Evolutionary conservation across 352 stramenopile genomes (phyloP).

Genomic region (Pythium dissotocum): DNA sequence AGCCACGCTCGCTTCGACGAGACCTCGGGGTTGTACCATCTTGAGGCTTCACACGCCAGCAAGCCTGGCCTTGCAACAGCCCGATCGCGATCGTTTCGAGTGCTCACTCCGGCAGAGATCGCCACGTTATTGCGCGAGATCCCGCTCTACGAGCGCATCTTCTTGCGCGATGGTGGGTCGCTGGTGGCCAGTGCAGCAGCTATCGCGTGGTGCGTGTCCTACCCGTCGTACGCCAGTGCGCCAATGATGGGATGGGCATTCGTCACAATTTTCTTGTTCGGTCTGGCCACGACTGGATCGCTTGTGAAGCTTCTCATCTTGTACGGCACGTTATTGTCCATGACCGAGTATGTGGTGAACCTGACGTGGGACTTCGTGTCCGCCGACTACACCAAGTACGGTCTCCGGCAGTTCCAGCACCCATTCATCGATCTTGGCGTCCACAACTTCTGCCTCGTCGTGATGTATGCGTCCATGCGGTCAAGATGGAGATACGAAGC

Average conservation of each 20-base stretch:
- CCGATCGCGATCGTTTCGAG: neutral
- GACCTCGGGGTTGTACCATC: neutral
- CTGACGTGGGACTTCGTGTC: constrained; percentile 55
- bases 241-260: constrained; percentile 67
- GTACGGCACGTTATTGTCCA: constrained; percentile 55
- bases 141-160: constrained; percentile 61
- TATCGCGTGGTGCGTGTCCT: constrained; percentile 80
- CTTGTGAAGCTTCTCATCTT: constrained; percentile 67
- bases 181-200: constrained; percentile 64
- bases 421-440: constrained; percentile 72
- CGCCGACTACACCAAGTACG: constrained; percentile 54
- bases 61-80: neutral
- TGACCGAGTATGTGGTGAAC: constrained; percentile 70
- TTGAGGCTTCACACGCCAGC: neutral
- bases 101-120: constrained; percentile 14
- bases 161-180: constrained; percentile 67
- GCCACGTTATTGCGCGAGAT: constrained; percentile 53
- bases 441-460: constrained; percentile 73
- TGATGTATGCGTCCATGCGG: constrained; percentile 82
- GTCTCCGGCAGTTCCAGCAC: constrained; percentile 70
- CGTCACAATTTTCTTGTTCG: constrained; percentile 69
- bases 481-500: constrained; percentile 76
- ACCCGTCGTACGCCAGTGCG: constrained; percentile 76
- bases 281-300: constrained; percentile 29
- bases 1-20: constrained; percentile 5